Conservation (phyloP, 495 filamentous ascomycete species). For the Neurospora sp. region DNA sequence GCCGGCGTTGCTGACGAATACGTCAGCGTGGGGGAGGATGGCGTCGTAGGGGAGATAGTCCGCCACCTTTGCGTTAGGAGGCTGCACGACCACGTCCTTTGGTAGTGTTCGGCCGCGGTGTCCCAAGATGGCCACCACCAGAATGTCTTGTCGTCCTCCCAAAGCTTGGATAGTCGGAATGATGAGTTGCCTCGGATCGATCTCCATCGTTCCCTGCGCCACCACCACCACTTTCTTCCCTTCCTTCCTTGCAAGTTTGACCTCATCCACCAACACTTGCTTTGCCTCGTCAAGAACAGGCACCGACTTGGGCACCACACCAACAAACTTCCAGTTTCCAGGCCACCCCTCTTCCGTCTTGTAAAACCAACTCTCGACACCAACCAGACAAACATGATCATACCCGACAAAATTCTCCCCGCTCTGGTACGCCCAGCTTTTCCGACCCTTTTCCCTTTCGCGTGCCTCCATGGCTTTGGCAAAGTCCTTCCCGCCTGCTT, state of each 20-base stretch:
- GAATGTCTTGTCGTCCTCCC: slow-evolving; percentile 9
- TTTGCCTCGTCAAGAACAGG: neutral
- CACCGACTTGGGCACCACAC: slow-evolving; percentile 11
- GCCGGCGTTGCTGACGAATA: slow-evolving; percentile 30
- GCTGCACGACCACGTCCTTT: slow-evolving; percentile 3
- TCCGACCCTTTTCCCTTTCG: neutral
- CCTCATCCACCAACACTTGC: neutral
- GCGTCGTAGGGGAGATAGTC: slow-evolving; percentile 30
- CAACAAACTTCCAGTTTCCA: slow-evolving; percentile 21
- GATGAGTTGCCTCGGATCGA: slow-evolving; percentile 20
- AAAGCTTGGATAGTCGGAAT: slow-evolving; percentile 26
- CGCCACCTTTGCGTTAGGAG: slow-evolving; percentile 17
- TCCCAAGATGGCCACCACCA: slow-evolving; percentile 27
- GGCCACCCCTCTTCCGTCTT: slow-evolving; percentile 25
- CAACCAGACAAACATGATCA: slow-evolving; percentile 22
- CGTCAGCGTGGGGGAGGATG: slow-evolving; percentile 23
- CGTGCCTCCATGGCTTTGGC: neutral
- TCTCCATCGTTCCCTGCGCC: slow-evolving; percentile 27
- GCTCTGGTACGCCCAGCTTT: slow-evolving; percentile 1
- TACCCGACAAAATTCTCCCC: slow-evolving; percentile 20
- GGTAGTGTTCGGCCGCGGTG: slow-evolving; percentile 14
- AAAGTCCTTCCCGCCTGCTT: neutral
- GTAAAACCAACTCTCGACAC: slow-evolving; percentile 26
- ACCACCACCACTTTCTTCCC: slow-evolving; percentile 28
- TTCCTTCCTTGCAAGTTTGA: slow-evolving; percentile 1